Conservation (phyloP, 345 rosid genomes). For the Gossypium anomalum region DNA sequence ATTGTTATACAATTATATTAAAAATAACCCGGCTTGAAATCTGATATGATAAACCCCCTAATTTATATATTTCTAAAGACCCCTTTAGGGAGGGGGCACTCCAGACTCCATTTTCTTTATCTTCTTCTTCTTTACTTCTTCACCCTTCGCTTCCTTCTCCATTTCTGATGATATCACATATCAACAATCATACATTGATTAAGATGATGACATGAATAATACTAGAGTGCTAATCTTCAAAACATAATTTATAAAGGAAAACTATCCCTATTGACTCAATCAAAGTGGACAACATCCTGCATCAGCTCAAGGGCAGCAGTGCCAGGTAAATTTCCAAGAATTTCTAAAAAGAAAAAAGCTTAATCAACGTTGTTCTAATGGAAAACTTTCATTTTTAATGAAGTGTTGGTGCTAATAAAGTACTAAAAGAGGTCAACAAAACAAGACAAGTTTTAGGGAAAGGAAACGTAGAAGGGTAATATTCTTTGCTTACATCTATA, state of each 20-base stretch:
- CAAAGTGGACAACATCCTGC: constrained; percentile 15
- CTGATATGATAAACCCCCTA: too few relatives aligned
- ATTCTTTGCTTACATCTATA: background rate
- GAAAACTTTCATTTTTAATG: background rate
- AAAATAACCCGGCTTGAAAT: too few relatives aligned
- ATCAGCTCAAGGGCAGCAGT: constrained; percentile 24
- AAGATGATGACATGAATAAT: background rate
- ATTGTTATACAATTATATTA: background rate
- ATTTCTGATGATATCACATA: too few relatives aligned
- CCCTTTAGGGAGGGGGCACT: too few relatives aligned
- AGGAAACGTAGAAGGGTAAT: constrained; percentile 22
- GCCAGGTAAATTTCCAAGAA: constrained; percentile 17
- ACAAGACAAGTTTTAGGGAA: constrained; percentile 1
- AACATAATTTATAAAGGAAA: constrained; percentile 8
- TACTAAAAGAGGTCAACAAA: constrained; percentile 12
- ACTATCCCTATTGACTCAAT: constrained; percentile 14
- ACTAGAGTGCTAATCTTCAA: background rate
- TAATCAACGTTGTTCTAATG: background rate
- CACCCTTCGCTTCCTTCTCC: too few relatives aligned
- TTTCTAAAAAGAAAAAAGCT: background rate
- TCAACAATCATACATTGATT: background rate
- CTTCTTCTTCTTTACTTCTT: too few relatives aligned
- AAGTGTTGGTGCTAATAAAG: constrained; percentile 33
- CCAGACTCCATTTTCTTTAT: too few relatives aligned
- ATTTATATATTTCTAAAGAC: too few relatives aligned